A percentile compares a stretch with the other conserved stretches of the same genome.
Evolutionary conservation across 495 filamentous ascomycete genomes (phyloP).

Genomic region (Aspergillus funiculosus): DNA sequence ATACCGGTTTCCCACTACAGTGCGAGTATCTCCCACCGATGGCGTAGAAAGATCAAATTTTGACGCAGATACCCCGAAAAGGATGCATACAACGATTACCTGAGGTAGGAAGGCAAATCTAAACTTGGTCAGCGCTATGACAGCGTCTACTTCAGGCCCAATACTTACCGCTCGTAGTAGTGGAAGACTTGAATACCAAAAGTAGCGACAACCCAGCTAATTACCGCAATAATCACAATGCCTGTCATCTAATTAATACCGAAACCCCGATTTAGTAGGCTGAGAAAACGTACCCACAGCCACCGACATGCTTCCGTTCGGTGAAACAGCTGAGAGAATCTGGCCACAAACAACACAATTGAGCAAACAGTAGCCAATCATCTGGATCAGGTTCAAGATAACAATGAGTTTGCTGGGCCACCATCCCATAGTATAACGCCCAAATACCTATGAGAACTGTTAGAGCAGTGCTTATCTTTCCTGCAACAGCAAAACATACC

Average conservation of each 20-base stretch:
- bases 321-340: slow-evolving; percentile 65
- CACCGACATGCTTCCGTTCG: slow-evolving; percentile 54
- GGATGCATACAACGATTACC: slow-evolving; percentile 57
- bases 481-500: slow-evolving; percentile 28
- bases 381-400: slow-evolving; percentile 62
- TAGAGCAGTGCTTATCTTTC: slow-evolving; percentile 3
- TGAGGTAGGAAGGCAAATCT: slow-evolving; percentile 67
- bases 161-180: slow-evolving; percentile 60
- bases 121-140: slow-evolving; percentile 5
- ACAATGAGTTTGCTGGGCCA: slow-evolving; percentile 73
- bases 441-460: slow-evolving; percentile 47
- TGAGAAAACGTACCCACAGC: slow-evolving; percentile 48
- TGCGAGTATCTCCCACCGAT: slow-evolving; percentile 46
- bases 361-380: slow-evolving; percentile 67
- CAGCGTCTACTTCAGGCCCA: background rate
- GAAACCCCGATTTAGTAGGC: background rate
- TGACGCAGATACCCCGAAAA: slow-evolving; percentile 59
- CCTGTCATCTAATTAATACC: slow-evolving; percentile 31
- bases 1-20: slow-evolving; percentile 51
- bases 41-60: slow-evolving; percentile 54
- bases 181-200: slow-evolving; percentile 72
- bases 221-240: slow-evolving; percentile 62
- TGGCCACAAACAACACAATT: slow-evolving; percentile 68
- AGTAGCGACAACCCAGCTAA: slow-evolving; percentile 61
- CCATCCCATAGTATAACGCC: slow-evolving; percentile 73